Evolutionary conservation across 257 asterid species (phyloP), one percentile per base, ranked within the genome.

Genomic region (Leonotis leonurus): DNA sequence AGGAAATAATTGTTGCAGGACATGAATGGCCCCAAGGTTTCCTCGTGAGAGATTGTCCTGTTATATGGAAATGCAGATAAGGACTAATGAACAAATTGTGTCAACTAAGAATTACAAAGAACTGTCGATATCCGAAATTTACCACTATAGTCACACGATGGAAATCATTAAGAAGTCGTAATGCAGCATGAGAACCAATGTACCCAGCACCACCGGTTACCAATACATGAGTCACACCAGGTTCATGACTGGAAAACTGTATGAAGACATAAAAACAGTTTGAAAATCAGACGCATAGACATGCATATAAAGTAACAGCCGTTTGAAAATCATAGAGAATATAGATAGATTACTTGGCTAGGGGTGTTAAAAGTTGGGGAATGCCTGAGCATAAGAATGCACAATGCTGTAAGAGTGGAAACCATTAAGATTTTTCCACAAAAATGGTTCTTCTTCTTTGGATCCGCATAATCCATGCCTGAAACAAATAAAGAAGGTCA

Each of bases 131-230:
- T 49, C 4, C 41, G 64, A 71, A 62, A 71, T 8, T 26, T 83
- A 90, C 96, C 98, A 90, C 98, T 69, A 90, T 82, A 0, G 98
- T 88, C 75, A 90, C 98, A 56, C 98, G 94, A 60, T 84, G 83
- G 13, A 76, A 75, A 69, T 85, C 96, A 61, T 82, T 76, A n/a
- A 90, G 89, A 68, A 90, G 95, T 11, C 94, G 81, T 63, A 90
- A 71, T 27, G 89, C 87, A 52, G 96, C 94, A 75, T 90, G 98
- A 51, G 98, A 88, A 56, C 98, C 98, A 33, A 90, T 90, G 76
- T 78, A 90, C n/a, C 95, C 98, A 64, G 96, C 98, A 62, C 98
- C 98, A 73, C 98, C 98, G 24, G 98, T 90, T 40, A 90, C 95
- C 56, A 90, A 75, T 64, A 90, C 96, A 70, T 90, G 98, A 73